Evolutionary conservation across 2,329 filamentous ascomycete genomes (phyloP).

Genomic region (Diaporthe sp.): DNA sequence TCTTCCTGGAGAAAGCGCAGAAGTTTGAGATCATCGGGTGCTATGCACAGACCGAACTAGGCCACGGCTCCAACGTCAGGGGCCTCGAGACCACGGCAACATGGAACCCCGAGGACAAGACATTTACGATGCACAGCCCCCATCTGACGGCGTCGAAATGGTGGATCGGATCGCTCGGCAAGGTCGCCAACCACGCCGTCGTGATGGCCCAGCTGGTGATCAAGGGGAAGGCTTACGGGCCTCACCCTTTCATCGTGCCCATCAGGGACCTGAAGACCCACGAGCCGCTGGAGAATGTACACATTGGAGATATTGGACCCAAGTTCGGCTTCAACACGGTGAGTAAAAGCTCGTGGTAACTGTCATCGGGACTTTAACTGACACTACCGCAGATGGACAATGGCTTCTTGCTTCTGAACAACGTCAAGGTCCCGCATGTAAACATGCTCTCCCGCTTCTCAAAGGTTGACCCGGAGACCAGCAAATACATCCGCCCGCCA

Average conservation of each 20-base stretch:
- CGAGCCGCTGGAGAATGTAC: conserved; percentile 73
- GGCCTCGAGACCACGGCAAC: conserved; percentile 79
- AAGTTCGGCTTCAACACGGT: conserved; percentile 81
- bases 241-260: conserved; percentile 82
- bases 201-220: conserved; percentile 83
- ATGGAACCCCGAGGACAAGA: conserved; percentile 79
- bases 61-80: conserved; percentile 81
- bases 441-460: conserved; percentile 81
- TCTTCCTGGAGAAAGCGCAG: conserved; percentile 75
- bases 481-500: conserved; percentile 74
- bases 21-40: conserved; percentile 81
- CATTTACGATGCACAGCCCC: conserved; percentile 79
- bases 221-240: conserved; percentile 74
- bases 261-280: conserved; percentile 78
- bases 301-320: conserved; percentile 84
- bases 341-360: not conserved
- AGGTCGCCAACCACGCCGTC: conserved; percentile 80
- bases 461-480: conserved; percentile 73
- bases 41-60: conserved; percentile 84
- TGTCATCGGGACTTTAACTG: not conserved
- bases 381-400: conserved; percentile 71
- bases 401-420: conserved; percentile 81
- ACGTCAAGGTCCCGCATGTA: conserved; percentile 78
- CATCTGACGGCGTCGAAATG: conserved; percentile 81
- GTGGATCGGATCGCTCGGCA: conserved; percentile 85